A percentile compares a stretch with the other conserved stretches of the same genome.
Evolutionary conservation across 2,329 filamentous ascomycete genomes (phyloP).

Genomic region (Clarireedia monteithiana): DNA sequence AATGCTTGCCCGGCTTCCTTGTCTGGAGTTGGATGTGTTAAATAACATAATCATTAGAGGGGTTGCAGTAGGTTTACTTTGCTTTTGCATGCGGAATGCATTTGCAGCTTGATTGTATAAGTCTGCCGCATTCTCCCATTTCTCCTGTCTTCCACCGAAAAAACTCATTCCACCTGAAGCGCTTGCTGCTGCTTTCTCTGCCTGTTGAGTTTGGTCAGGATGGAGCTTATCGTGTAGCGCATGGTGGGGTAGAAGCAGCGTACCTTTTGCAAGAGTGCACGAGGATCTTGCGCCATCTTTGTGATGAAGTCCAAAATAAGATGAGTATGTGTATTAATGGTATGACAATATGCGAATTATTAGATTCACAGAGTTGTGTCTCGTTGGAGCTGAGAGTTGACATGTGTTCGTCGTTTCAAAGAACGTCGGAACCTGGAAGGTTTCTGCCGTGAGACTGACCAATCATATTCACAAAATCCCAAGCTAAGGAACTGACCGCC

Average conservation of each 20-base stretch:
- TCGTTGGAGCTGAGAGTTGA: constrained; percentile 32
- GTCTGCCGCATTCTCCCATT: constrained; percentile 83
- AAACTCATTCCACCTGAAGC: constrained; percentile 79
- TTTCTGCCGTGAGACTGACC: too few species aligned
- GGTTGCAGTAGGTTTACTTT: constrained; percentile 47
- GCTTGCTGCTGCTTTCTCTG: constrained; percentile 71
- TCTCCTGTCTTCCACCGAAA: constrained; percentile 81
- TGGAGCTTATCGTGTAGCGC: constrained; percentile 15
- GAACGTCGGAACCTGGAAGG: too few species aligned
- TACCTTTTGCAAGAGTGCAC: constrained; percentile 72
- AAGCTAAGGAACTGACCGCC: neutral
- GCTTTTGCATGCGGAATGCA: constrained; percentile 81
- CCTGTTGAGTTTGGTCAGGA: constrained; percentile 43
- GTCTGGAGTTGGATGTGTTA: constrained; percentile 39
- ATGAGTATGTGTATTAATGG: neutral
- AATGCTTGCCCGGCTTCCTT: constrained; percentile 82
- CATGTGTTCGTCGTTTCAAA: constrained; percentile 5
- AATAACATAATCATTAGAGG: too few species aligned
- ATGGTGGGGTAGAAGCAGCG: constrained; percentile 26
- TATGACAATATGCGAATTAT: neutral
- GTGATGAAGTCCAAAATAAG: neutral
- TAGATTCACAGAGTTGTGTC: constrained; percentile 36
- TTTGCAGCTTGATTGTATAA: constrained; percentile 84
- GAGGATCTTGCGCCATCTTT: constrained; percentile 67
- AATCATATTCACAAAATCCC: too few species aligned